Evolutionary conservation across 345 rosid genomes (phyloP).

Genomic region (Gossypium mustelinum): DNA sequence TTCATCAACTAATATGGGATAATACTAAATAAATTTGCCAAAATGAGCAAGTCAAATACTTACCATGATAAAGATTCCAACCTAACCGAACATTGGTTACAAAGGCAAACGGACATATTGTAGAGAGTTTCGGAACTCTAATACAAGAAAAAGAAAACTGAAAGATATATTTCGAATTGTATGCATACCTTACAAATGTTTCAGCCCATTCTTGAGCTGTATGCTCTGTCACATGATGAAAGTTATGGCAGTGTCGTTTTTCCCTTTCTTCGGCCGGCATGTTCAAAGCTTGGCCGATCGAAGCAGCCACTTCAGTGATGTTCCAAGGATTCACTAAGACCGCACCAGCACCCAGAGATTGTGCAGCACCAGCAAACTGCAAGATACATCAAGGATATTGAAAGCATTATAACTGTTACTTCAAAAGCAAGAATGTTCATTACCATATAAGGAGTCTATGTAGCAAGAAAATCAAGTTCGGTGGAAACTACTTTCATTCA

Average conservation of each 20-base stretch:
- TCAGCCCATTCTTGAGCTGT: conserved; percentile 99
- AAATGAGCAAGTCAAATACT: not conserved
- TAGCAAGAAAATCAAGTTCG: not conserved
- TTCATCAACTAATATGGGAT: not conserved
- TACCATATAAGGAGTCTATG: not conserved
- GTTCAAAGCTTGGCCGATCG: conserved; percentile 76
- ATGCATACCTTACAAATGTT: conserved; percentile 82
- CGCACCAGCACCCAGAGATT: conserved; percentile 98
- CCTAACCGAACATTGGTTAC: not conserved
- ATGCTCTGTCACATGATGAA: conserved; percentile 69
- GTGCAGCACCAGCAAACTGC: conserved; percentile 99
- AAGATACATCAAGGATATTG: conserved; percentile 15
- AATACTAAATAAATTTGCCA: not conserved
- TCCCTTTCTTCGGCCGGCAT: conserved; percentile 88
- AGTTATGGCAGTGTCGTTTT: conserved; percentile 82
- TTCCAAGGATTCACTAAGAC: conserved; percentile 99
- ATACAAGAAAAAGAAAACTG: not conserved
- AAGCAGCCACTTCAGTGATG: conserved; percentile 94
- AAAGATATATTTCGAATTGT: not conserved
- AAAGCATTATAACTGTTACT: not conserved
- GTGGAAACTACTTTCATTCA: conserved; percentile 2
- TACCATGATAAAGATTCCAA: not conserved
- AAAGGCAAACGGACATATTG: not conserved
- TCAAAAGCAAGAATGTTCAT: not conserved
- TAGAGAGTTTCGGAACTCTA: not conserved